These are phyloP conservation scores for Salix koriyanagi DNA, from an alignment of 345 rosid species.

Conservation along the genomic window DNA sequence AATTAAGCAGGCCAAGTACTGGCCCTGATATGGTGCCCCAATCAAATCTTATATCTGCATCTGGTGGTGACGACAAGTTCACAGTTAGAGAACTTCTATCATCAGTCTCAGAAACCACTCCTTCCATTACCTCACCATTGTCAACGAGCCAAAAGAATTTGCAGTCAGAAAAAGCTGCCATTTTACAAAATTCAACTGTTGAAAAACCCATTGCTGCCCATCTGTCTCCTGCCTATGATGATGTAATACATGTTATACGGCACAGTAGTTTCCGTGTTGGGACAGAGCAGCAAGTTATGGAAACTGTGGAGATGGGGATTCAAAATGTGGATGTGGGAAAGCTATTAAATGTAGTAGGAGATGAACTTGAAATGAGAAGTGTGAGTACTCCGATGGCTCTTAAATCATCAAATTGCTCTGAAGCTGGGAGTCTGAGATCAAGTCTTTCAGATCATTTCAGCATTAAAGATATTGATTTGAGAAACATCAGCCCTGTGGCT, in stretches of 20 bases:
- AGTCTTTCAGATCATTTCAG: constrained; percentile 38
- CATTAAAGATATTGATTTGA: constrained; percentile 42
- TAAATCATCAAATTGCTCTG: constrained; percentile 46
- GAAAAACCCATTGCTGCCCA: constrained; percentile 45
- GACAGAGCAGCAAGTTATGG: constrained; percentile 77
- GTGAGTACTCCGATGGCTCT: constrained; percentile 20
- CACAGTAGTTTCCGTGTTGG: constrained; percentile 89
- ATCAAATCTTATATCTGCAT: constrained; percentile 31
- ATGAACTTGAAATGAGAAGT: constrained; percentile 62
- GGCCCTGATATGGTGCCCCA: constrained; percentile 28
- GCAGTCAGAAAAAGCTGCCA: constrained; percentile 41
- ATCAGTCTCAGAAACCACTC: constrained; percentile 37
- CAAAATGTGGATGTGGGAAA: constrained; percentile 70
- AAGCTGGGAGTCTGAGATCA: constrained; percentile 35
- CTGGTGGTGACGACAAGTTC: constrained; percentile 60
- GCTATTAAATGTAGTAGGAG: constrained; percentile 67
- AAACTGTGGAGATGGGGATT: constrained; percentile 74
- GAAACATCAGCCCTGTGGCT: constrained; percentile 19
- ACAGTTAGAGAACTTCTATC: constrained; percentile 62
- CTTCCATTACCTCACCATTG: constrained; percentile 30
- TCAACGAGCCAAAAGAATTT: constrained; percentile 32
- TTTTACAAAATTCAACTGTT: constrained; percentile 31
- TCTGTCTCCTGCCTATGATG: constrained; percentile 64
- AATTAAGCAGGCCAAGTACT: constrained; percentile 26
- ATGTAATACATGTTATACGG: constrained; percentile 78